phyloP scores from a whole-genome alignment of 768 basidiomycete species.

The Baorangia bicolor region DNA sequence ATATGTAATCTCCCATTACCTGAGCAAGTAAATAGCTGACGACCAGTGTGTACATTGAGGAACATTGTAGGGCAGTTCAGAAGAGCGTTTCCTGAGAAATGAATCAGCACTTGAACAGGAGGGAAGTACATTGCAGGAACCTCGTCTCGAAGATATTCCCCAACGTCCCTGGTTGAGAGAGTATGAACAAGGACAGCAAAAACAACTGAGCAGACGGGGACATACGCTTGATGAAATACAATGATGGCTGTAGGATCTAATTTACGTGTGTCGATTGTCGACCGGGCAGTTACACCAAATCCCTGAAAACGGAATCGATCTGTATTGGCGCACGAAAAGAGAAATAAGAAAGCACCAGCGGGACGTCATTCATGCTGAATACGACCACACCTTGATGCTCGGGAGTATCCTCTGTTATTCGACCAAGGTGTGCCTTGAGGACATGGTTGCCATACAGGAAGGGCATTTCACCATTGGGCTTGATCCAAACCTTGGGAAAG shows the following conservation, averaged over 20 bases:
- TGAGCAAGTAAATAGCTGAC: constrained; percentile 12
- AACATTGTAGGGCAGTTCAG: constrained; percentile 37
- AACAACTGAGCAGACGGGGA: neutral
- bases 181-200: constrained; percentile 6
- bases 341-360: constrained; percentile 53
- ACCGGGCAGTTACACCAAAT: constrained; percentile 95
- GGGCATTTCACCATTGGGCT: constrained; percentile 98
- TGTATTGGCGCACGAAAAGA: constrained; percentile 1
- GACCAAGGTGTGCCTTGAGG: constrained; percentile 96
- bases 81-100: constrained; percentile 71
- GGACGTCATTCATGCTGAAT: constrained; percentile 93
- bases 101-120: constrained; percentile 12
- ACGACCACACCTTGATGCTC: constrained; percentile 99
- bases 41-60: neutral
- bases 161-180: constrained; percentile 71
- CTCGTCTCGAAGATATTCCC: constrained; percentile 97
- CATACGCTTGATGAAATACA: constrained; percentile 95
- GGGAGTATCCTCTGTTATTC: constrained; percentile 98
- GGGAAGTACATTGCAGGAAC: constrained; percentile 39
- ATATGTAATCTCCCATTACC: constrained; percentile 19
- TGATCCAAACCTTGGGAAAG: constrained; percentile 85
- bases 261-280: constrained; percentile 95
- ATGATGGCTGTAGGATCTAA: constrained; percentile 96
- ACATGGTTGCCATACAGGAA: constrained; percentile 99
- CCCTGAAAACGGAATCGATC: constrained; percentile 52